Conservation (phyloP, 441 rosid genomes). For the Pelargonium myrrhifolium region DNA sequence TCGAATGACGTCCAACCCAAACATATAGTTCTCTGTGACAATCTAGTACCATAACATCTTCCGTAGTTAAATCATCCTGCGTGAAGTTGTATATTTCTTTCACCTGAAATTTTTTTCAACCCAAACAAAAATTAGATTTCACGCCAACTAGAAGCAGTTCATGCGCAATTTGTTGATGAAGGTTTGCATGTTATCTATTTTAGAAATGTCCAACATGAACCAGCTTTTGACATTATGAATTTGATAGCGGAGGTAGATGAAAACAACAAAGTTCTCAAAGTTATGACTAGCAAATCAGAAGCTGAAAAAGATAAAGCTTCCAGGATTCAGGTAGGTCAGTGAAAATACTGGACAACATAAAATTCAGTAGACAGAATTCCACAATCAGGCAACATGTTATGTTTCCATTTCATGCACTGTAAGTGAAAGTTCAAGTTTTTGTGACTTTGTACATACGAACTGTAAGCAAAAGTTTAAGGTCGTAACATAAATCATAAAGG, state of each 20-base stretch:
- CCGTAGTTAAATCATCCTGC: slow-evolving; percentile 89
- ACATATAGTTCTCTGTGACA: slow-evolving; percentile 66
- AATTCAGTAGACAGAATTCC: too few species aligned
- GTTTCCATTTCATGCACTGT: neutral
- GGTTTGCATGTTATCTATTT: neutral
- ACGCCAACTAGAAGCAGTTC: neutral
- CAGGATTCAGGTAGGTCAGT: neutral
- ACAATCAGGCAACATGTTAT: neutral
- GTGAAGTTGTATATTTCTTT: slow-evolving; percentile 79
- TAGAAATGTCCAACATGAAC: neutral
- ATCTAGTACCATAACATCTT: slow-evolving; percentile 66
- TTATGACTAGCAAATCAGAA: neutral
- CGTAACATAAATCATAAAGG: neutral
- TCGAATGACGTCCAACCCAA: slow-evolving; percentile 75
- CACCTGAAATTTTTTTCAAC: slow-evolving; percentile 37
- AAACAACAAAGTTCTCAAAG: neutral
- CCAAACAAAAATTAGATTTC: neutral
- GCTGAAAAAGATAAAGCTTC: neutral
- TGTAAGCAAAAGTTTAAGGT: neutral
- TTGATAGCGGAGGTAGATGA: neutral
- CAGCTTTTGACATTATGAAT: neutral
- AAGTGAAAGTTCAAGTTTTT: neutral
- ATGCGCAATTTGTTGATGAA: neutral
- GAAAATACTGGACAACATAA: neutral
- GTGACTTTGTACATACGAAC: neutral